Base-by-base conservation (phyloP, 768 basidiomycete species). In the Auricularia heimuer region DNA sequence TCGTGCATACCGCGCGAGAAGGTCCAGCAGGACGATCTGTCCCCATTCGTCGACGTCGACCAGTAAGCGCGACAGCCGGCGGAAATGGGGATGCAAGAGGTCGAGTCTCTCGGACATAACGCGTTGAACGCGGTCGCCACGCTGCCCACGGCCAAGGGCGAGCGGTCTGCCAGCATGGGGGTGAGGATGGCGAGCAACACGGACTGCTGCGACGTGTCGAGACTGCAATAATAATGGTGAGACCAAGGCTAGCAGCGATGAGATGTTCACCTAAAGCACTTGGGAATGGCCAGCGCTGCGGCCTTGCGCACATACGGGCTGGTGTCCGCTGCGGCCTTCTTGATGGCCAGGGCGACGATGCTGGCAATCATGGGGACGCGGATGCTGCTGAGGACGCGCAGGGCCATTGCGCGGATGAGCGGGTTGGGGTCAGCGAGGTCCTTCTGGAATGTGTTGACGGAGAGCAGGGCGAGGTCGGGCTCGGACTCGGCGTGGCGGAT, bases 371-470 rank as follows among this genome's bases (percentile, higher is more conserved):
- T 90, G 7, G 89, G 87, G 1, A 98, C 90, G 67, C 86, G 85
- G 73, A 99, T 96, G 6, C 93, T 91, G 64, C 92, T 91, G 54
- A 99, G 81, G 2, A 98, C 95, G 33, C 94, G 83, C 65, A 99
- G 78, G 3, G 96, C 94, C 92, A 98, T 96, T 12, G 94, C 94
- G 24, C 97, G 87, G 65, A 98, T 98, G 70, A 97, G 84, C 0
- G 95, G 96, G 67, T 89, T 97, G 37, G 87, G 79, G 71, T 98
- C 97, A 3, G 88, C 86, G 36, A 99, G 80, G 76, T 99, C 97
- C 75, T 92, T 93, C 75, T 99, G 97, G 73, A 98, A 98, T 1
- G 96, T 96, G 77, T 99, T 99, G 79, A 99, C 96, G 2, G 94
- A 95, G 36, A 99, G 82, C 61, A 99, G 77, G 1, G 96, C 91